A percentile compares a stretch with the other conserved stretches of the same genome.
phyloP scores from a whole-genome alignment of 768 basidiomycete genomes.

The Xanthoconium purpureum region DNA sequence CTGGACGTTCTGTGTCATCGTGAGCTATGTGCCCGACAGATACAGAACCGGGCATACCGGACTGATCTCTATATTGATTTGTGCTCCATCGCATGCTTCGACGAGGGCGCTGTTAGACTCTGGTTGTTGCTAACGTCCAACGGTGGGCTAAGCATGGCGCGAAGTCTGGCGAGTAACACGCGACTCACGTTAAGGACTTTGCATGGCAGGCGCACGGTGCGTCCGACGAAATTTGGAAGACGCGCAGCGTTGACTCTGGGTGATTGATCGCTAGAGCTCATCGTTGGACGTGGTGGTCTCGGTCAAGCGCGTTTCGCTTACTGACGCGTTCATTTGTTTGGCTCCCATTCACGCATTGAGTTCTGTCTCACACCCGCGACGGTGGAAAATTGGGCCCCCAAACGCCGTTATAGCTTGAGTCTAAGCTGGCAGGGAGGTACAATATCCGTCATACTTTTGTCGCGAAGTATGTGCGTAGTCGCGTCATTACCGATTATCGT shows the following conservation, averaged over 20 bases:
- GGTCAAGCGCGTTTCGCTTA: conserved; percentile 5
- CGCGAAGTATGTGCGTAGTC: too few species aligned
- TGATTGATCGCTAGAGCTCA: conserved; percentile 32
- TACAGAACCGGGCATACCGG: conserved; percentile 34
- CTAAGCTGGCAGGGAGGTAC: too few species aligned
- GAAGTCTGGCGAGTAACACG: neutral
- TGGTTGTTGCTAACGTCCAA: conserved; percentile 33
- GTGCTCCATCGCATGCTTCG: conserved; percentile 63
- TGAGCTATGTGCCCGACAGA: neutral
- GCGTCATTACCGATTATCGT: too few species aligned
- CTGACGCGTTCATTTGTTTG: conserved; percentile 15
- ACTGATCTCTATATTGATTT: conserved; percentile 48
- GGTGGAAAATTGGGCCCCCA: too few species aligned
- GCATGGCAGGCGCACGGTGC: conserved; percentile 58
- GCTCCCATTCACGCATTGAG: neutral
- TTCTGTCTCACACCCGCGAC: neutral
- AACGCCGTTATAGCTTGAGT: too few species aligned
- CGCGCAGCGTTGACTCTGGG: conserved; percentile 64
- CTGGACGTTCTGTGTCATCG: conserved; percentile 36
- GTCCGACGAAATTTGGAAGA: conserved; percentile 48
- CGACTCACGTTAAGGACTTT: conserved; percentile 53
- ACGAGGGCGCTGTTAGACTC: conserved; percentile 55
- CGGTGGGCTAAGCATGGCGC: neutral
- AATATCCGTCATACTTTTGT: too few species aligned
- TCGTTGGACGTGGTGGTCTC: conserved; percentile 6